Percentiles rank a stretch among this genome's conserved stretches.
phyloP scores from a whole-genome alignment of 2,329 filamentous ascomycete genomes.

The Albophoma yamanashiensis region DNA sequence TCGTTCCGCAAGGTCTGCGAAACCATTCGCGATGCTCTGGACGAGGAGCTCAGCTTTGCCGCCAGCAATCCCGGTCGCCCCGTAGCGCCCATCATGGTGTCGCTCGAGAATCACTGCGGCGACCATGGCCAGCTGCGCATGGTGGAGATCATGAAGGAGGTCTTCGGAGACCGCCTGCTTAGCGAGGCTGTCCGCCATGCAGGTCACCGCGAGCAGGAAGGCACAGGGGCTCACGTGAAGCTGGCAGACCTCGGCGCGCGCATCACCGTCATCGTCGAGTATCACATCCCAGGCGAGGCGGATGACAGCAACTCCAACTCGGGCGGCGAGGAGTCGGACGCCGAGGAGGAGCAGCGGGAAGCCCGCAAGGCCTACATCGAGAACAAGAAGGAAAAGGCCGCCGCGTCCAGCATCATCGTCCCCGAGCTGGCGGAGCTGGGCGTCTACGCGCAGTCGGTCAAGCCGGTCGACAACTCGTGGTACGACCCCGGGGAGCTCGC shows the following conservation, averaged over 20 bases:
- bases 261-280: constrained; percentile 58
- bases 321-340: constrained; percentile 23
- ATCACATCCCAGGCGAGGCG: constrained; percentile 45
- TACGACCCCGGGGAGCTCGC: constrained; percentile 36
- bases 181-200: constrained; percentile 45
- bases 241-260: constrained; percentile 50
- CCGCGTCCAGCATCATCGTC: constrained; percentile 39
- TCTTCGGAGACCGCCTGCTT: constrained; percentile 50
- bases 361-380: constrained; percentile 42
- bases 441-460: constrained; percentile 61
- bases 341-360: constrained; percentile 30
- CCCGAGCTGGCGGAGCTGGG: constrained; percentile 55
- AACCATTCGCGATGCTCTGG: constrained; percentile 51
- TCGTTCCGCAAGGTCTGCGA: constrained; percentile 55
- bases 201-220: constrained; percentile 43
- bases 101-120: constrained; percentile 57
- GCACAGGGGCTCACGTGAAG: constrained; percentile 39
- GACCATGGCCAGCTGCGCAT: constrained; percentile 48
- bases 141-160: constrained; percentile 53
- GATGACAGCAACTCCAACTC: constrained; percentile 25
- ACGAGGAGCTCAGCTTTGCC: constrained; percentile 41
- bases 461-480: constrained; percentile 56
- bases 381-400: constrained; percentile 40
- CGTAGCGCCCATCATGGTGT: constrained; percentile 50
- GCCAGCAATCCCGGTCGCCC: constrained; percentile 21